Evolutionary conservation across 139 green algal species (phyloP), one percentile per base, ranked within the genome.

Genomic region (Yamagishiella unicocca): DNA sequence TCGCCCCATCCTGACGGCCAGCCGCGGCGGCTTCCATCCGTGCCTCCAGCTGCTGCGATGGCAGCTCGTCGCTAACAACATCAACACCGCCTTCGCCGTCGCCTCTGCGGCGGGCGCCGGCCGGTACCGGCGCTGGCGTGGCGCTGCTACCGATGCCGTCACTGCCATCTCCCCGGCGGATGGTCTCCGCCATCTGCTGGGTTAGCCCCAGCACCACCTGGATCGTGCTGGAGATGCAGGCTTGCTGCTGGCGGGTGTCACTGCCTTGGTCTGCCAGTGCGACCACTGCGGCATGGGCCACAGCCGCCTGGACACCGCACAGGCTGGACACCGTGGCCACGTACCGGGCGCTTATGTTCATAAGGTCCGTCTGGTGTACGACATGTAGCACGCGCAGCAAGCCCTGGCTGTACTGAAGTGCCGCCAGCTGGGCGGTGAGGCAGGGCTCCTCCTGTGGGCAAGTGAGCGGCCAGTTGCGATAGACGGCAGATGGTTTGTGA

Each of bases 361-460:
- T 22, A 0, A 86, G 42, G 21, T 77, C 80, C 0, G 43, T 74
- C 19, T 77, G 43, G n/a, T 77, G 80, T 12, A 67, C 43, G 0
- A 86, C n/a, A 21, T 86, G 80, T 24, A 86, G 31, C n/a, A 77
- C 31, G 42, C 64, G 80, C 64, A 86, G 64, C 43, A 77, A 7
- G 66, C 64, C 80, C 43, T 77, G 64, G 43, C 62, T 35, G 80
- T 67, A 86, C 31, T 77, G 80, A 42, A 86, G 80, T 22, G 31
- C 80, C 33, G 80, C 62, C 43, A 77, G 24, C 31, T 38, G 80
- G 17, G 43, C 62, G 21, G 46, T 19, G 2, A 67, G 17, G 17
- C 31, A 12, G n/a, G 9, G 46, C 46, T 37, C 22, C 9, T 58
- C 70, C 70, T 78, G 70, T 9, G 67, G 35, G n/a, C n/a, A n/a